phyloP scores from a whole-genome alignment of 768 basidiomycete genomes.

The Boletus tomentosulus region DNA sequence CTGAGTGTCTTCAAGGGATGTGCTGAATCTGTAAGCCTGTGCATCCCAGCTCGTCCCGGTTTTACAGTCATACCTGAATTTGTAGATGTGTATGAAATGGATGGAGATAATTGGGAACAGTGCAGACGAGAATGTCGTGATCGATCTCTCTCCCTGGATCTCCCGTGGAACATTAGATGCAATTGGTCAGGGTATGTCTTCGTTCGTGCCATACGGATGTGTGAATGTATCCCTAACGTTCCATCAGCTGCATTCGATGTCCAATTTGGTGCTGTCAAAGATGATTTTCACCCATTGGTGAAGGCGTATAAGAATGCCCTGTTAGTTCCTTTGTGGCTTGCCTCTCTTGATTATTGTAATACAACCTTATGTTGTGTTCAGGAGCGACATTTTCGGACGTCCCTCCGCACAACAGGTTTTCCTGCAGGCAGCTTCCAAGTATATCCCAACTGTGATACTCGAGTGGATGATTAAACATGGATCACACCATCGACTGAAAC shows the following conservation, averaged over 20 bases:
- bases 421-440: slow-evolving; percentile 9
- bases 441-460: slow-evolving; percentile 19
- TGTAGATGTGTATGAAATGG: slow-evolving; percentile 27
- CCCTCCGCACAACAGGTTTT: slow-evolving; percentile 20
- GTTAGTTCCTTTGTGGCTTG: slow-evolving; percentile 5
- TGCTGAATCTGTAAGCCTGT: slow-evolving; percentile 19
- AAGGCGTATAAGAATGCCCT: slow-evolving; percentile 7
- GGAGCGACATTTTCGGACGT: slow-evolving; percentile 13
- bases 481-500: slow-evolving; percentile 18
- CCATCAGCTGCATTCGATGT: slow-evolving; percentile 46
- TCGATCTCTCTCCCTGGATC: slow-evolving; percentile 28
- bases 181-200: slow-evolving; percentile 42
- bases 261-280: slow-evolving; percentile 28
- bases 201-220: not conserved
- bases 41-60: not conserved
- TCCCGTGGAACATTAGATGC: slow-evolving; percentile 48
- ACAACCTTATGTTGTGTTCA: slow-evolving; percentile 16
- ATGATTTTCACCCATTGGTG: slow-evolving; percentile 10
- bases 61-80: not conserved
- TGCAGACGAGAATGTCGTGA: slow-evolving; percentile 8
- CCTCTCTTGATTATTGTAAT: not conserved
- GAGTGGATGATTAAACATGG: slow-evolving; percentile 33
- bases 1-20: slow-evolving; percentile 44
- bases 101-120: slow-evolving; percentile 14
- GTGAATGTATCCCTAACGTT: not conserved